Evolutionary conservation across 176 grass and related monocot genomes (phyloP).

Genomic region (Aegilops speltoides): DNA sequence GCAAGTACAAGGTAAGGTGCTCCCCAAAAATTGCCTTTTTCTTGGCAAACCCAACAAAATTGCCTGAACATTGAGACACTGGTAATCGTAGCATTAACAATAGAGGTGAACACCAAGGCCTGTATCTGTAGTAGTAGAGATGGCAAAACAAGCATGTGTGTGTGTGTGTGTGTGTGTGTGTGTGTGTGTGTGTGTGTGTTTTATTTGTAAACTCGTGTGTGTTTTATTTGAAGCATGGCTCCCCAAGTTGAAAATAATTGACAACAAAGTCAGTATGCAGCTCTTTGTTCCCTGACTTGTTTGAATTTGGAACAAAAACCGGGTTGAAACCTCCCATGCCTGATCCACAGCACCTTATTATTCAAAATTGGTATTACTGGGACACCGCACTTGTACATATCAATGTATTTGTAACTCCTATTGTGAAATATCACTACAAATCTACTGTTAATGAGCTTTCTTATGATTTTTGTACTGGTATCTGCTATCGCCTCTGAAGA

Average conservation of each 20-base stretch:
- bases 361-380: fast-evolving
- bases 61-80: neutral
- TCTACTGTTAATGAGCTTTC: fast-evolving
- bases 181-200: neutral
- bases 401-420: neutral
- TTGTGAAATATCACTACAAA: neutral
- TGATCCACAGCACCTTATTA: neutral
- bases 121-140: neutral
- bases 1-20: neutral
- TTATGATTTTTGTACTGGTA: neutral
- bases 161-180: neutral
- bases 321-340: neutral
- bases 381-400: neutral
- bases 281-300: too few relatives aligned
- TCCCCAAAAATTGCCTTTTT: neutral
- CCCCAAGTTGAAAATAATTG: neutral
- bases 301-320: too few relatives aligned
- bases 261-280: too few relatives aligned
- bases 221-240: neutral
- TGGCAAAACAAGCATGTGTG: neutral
- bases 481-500: neutral
- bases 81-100: neutral
- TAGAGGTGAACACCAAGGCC: neutral
- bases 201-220: neutral
- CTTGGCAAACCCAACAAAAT: neutral